Evolutionary conservation across 768 basidiomycete species (phyloP).

Genomic region (Lyophyllum shimeji): DNA sequence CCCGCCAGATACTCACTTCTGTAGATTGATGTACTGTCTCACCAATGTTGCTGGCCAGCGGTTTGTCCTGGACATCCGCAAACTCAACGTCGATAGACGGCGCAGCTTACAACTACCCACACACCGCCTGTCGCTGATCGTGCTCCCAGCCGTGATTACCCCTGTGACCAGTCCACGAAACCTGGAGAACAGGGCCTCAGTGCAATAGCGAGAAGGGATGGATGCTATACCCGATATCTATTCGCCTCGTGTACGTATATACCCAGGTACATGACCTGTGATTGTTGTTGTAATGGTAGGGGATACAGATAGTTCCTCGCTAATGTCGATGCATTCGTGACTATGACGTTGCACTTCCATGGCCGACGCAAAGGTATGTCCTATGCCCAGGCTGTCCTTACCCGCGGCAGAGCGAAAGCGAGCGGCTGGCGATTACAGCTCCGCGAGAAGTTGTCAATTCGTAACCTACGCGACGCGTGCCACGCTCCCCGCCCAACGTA

Average conservation of each 20-base stretch:
- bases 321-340: no score
- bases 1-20: background rate
- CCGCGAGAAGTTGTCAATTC: no score
- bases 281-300: background rate
- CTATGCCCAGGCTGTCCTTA: no score
- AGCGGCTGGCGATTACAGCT: no score
- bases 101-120: background rate
- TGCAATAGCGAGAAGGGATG: background rate
- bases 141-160: background rate
- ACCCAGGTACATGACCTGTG: background rate
- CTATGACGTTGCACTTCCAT: no score
- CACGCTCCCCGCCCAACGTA: no score
- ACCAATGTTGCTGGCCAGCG: conserved; percentile 18
- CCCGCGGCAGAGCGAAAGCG: no score
- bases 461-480: no score
- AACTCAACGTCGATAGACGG: conserved; percentile 10
- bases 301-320: no score
- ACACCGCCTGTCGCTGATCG: background rate
- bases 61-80: conserved; percentile 19
- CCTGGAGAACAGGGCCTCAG: background rate
- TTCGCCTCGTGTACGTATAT: background rate
- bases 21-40: conserved; percentile 12
- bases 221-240: background rate
- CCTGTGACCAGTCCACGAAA: background rate
- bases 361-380: no score